A percentile compares a stretch with the other conserved stretches of the same genome.
Evolutionary conservation across 2,329 filamentous ascomycete species (phyloP).

Genomic region (Calonectria hawksworthii): DNA sequence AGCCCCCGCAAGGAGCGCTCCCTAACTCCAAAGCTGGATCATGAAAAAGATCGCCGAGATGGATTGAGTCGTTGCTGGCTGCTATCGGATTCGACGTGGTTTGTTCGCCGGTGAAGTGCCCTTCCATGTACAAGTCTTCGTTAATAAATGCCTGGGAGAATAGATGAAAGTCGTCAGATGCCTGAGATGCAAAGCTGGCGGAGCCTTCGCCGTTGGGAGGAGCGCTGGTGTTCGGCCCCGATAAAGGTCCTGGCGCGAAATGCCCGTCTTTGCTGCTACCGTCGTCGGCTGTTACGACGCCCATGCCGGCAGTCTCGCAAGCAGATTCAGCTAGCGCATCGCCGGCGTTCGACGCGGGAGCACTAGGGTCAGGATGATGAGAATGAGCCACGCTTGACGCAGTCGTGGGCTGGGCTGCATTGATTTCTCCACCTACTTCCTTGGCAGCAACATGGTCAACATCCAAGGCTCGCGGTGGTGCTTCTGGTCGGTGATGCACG

Average conservation of each 20-base stretch:
- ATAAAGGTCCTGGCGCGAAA: background rate
- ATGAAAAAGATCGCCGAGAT: background rate
- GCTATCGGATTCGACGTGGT: background rate
- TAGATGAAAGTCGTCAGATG: background rate
- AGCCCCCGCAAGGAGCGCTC: background rate
- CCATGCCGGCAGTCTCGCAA: background rate
- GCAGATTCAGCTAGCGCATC: background rate
- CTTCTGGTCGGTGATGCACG: background rate
- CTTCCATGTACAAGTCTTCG: background rate
- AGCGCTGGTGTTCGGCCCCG: background rate
- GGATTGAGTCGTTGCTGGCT: background rate
- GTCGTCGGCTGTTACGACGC: background rate
- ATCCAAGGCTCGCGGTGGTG: background rate
- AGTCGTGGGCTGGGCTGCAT: background rate
- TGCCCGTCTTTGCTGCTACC: background rate
- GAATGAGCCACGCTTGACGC: background rate
- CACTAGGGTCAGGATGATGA: background rate
- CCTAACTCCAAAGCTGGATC: background rate
- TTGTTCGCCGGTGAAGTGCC: too few species aligned
- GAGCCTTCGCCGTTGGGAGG: background rate
- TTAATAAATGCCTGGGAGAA: background rate
- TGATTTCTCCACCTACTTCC: too few species aligned
- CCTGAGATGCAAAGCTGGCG: background rate
- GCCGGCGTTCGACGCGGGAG: background rate
- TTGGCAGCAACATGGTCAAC: background rate